A percentile compares a stretch with the other conserved stretches of the same genome.
Conservation (phyloP, 805 yeast species). For the Lipomyces kockii region DNA sequence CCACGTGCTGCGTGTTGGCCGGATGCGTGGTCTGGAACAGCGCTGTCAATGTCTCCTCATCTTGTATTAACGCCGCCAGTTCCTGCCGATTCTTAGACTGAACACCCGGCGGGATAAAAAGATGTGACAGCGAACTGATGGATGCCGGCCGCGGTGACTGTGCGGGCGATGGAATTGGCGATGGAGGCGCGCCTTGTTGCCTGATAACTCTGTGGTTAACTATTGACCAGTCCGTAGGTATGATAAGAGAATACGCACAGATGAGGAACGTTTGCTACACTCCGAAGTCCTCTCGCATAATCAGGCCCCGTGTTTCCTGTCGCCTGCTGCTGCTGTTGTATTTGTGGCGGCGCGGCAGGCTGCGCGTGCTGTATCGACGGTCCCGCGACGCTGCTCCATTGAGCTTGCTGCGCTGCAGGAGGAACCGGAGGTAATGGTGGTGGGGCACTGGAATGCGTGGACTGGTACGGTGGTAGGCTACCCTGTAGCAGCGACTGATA, state of each 20-base stretch:
- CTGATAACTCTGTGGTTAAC: background rate
- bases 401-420: background rate
- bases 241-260: background rate
- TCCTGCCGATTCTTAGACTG: conserved; percentile 22
- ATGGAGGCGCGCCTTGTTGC: background rate
- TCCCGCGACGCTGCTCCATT: background rate
- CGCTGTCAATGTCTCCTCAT: conserved; percentile 9
- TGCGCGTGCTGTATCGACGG: background rate
- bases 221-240: background rate
- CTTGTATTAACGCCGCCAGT: conserved; percentile 17
- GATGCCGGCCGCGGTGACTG: background rate
- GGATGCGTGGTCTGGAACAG: conserved; percentile 30
- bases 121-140: background rate
- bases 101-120: conserved; percentile 19
- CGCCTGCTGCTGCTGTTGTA: background rate
- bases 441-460: background rate
- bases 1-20: conserved; percentile 5
- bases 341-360: background rate
- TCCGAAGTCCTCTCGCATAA: background rate
- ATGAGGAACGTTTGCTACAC: background rate
- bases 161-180: conserved; percentile 5
- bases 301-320: background rate
- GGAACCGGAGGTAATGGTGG: background rate
- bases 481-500: background rate
- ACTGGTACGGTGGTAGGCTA: background rate